Conservation (phyloP, 2,329 filamentous ascomycete species). For the Botrytis medusae region DNA sequence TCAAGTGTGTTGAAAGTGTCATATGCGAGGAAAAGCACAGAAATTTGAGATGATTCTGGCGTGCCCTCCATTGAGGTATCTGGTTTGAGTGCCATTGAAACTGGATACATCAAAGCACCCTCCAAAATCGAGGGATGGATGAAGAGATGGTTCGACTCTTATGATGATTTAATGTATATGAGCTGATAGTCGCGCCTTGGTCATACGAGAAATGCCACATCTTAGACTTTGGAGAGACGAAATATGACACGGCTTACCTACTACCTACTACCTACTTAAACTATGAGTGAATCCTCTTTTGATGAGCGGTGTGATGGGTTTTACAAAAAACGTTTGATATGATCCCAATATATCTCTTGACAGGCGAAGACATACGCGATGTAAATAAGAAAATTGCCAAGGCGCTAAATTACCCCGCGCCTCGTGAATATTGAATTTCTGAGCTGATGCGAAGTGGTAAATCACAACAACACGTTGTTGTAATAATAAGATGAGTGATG, state of each 20-base stretch:
- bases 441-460: neutral
- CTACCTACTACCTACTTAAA: neutral
- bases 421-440: neutral
- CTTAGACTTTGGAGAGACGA: neutral
- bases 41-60: conserved; percentile 4
- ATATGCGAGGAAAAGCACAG: conserved; percentile 19
- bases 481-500: neutral
- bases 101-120: neutral
- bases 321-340: neutral
- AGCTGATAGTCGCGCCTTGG: neutral
- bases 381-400: neutral
- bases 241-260: neutral
- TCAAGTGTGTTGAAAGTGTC: conserved; percentile 22
- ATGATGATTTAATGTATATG: neutral
- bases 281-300: neutral
- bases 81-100: neutral
- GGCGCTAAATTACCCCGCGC: conserved; percentile 4
- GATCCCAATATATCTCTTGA: neutral
- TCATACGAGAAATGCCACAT: neutral
- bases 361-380: neutral
- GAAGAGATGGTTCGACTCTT: neutral
- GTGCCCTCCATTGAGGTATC: conserved; percentile 7
- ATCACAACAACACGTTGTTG: neutral
- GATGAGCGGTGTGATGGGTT: neutral
- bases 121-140: neutral